Base-by-base conservation (phyloP, 2,329 filamentous ascomycete genomes). In the Coniochaeta pulveracea region DNA sequence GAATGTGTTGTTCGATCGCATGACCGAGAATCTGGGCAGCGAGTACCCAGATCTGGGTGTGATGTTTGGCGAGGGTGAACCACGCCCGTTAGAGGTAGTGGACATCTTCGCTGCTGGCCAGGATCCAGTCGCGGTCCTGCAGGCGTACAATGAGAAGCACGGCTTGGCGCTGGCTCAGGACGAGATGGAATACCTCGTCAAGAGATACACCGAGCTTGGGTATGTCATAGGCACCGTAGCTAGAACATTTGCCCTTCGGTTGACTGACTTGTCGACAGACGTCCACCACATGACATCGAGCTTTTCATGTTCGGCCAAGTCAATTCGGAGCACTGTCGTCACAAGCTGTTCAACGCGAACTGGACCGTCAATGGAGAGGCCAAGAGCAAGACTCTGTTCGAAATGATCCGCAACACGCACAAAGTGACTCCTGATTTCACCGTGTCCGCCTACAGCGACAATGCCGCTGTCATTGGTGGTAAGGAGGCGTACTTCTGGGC, bases 271-370 rank as follows among this genome's bases (percentile, higher is more conserved):
- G 3, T 6, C n/a, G 28, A 31, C 15, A 31, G 75, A 40, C 64
- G 77, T 23, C 63, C 72, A 31, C 85, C 85, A 1, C 80, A 86
- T 39, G 91, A 96, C 54, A 84, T 96, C 27, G 91, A 98, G 61
- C 69, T 96, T 15, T 96, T 96, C 68, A 96, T 96, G 91, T 98
- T 96, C 56, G 89, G 89, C 11, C 91, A 98, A 60, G 89, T 98
- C 54, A 96, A 96, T 64, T 96, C 89, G 3, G 91, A 98, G 66
- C 89, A 96, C 58, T 94, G 69, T 44, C 65, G 68, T 16, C 69
- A 72, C 55, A 93, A 95, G 65, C 83, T 93, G 47, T 98, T 98
- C 72, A 98, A 98, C 57, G 88, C 91, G 18, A 80, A 78, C 38
- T 98, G 91, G 85, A 91, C 80, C 11, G 93, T 98, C 47, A 88